phyloP scores from a whole-genome alignment of 768 basidiomycete species.

The Cyathus striatus region DNA sequence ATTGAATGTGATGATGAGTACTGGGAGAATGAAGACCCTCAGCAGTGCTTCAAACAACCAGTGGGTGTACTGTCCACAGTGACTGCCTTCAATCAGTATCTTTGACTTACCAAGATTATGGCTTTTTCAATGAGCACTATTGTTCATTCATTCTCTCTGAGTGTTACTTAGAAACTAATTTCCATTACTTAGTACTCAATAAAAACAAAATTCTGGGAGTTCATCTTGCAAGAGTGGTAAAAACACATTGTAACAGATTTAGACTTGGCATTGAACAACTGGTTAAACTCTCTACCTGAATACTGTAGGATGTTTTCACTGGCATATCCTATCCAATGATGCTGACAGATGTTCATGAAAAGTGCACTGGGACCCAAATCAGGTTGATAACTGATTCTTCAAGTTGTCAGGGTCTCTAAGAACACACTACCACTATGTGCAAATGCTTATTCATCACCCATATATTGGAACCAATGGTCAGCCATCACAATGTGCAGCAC shows the following conservation, averaged over 20 bases:
- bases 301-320: constrained; percentile 34
- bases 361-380: constrained; percentile 54
- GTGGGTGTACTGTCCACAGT: constrained; percentile 51
- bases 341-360: neutral
- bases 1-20: constrained; percentile 70
- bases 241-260: constrained; percentile 64
- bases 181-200: constrained; percentile 63
- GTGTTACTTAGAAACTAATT: neutral
- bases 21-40: constrained; percentile 59
- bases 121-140: constrained; percentile 62
- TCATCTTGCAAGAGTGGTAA: constrained; percentile 52
- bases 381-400: constrained; percentile 39
- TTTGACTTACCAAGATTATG: constrained; percentile 60
- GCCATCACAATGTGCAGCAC: constrained; percentile 46
- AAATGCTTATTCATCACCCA: constrained; percentile 74
- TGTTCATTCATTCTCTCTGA: constrained; percentile 26
- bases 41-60: constrained; percentile 67
- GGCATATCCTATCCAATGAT: neutral
- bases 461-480: constrained; percentile 62
- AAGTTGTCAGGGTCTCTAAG: constrained; percentile 59
- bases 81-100: constrained; percentile 47
- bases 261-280: constrained; percentile 67
- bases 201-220: constrained; percentile 60
- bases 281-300: constrained; percentile 65
- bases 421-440: constrained; percentile 46